Base-by-base conservation (phyloP, 1,284 basidiomycete species). In the Thelephora terrestris region DNA sequence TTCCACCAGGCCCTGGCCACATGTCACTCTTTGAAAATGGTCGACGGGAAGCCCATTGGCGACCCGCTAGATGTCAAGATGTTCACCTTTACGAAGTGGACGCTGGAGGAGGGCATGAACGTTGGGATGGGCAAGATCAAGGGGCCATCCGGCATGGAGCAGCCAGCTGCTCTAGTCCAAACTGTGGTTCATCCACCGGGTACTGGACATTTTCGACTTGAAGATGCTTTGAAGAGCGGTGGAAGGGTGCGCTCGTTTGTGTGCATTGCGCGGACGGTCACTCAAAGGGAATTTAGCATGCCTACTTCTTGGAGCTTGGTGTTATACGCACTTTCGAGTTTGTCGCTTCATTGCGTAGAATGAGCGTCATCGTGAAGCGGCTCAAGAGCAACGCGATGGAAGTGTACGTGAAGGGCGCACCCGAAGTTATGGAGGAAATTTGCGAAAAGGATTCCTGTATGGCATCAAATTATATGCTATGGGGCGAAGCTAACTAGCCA, bases 241-340 rank as follows among this genome's bases (percentile, higher is more conserved):
- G 74, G 79, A 6, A 86, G 81, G 73, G 91, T 90, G 46, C 55
- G 72, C 57, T 40, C 23, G 47, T 16, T 17, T 29, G 18, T n/a
- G 17, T 27, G 7, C 7, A 20, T 20, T 27, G n/a, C 10, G 24
- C 16, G 42, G 29, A 10, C 32, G 36, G 43, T 48, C 10, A 46
- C 35, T 50, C 21, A 39, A 53, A 49, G 49, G 23, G 29, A 14
- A 32, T 42, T 17, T 57, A 95, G 84, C 91, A 91, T 58, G 91
- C 94, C 0, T 89, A 96, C 64, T 98, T 96, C 69, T 71, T 99
- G 23, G 96, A 99, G 65, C 70, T 98, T 46, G 96, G 96, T 36
- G 95, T 99, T 24, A 91, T 99, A 51, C 76, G 94, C 35, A 92
- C 90, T 1, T 99, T 96, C 59, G 96, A 99, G 61, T 99, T 99